Evolutionary conservation across 2,329 filamentous ascomycete species (phyloP).

Genomic region (Fusarium phyllophilum): DNA sequence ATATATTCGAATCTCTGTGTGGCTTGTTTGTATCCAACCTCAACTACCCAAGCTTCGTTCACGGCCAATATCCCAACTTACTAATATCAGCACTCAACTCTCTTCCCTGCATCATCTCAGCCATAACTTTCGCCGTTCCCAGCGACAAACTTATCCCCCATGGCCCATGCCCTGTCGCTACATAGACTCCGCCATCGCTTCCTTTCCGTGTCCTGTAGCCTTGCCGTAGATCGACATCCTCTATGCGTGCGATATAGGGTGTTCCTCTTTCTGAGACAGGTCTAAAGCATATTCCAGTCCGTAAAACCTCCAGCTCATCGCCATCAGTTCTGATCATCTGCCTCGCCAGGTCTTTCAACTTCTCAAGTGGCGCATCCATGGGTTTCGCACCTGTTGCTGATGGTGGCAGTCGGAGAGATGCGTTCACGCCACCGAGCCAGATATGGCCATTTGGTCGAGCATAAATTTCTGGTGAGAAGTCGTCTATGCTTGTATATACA

Average conservation of each 20-base stretch:
- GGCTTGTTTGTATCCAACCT: neutral
- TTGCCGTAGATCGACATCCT: constrained; percentile 64
- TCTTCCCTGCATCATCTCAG: constrained; percentile 73
- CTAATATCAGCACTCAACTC: constrained; percentile 67
- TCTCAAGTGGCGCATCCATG: constrained; percentile 52
- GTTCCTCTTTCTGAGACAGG: constrained; percentile 72
- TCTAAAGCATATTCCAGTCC: constrained; percentile 77
- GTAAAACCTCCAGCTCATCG: constrained; percentile 67
- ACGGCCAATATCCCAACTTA: constrained; percentile 31
- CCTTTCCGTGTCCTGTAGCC: constrained; percentile 54
- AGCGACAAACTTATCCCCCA: constrained; percentile 76
- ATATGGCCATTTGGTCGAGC: constrained; percentile 73
- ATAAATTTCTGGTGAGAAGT: constrained; percentile 78
- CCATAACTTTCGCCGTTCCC: constrained; percentile 76
- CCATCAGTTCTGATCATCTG: constrained; percentile 58
- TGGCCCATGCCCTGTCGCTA: constrained; percentile 78
- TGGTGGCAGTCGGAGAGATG: constrained; percentile 68
- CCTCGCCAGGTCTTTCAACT: constrained; percentile 60
- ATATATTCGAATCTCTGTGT: neutral
- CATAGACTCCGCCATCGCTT: constrained; percentile 70
- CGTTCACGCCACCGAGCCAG: constrained; percentile 79
- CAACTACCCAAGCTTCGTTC: neutral
- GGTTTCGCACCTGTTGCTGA: constrained; percentile 37
- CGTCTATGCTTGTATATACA: constrained; percentile 70
- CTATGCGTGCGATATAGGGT: constrained; percentile 70